phyloP scores from a whole-genome alignment of 306 rosid genomes.

The Arachis hypogaea region DNA sequence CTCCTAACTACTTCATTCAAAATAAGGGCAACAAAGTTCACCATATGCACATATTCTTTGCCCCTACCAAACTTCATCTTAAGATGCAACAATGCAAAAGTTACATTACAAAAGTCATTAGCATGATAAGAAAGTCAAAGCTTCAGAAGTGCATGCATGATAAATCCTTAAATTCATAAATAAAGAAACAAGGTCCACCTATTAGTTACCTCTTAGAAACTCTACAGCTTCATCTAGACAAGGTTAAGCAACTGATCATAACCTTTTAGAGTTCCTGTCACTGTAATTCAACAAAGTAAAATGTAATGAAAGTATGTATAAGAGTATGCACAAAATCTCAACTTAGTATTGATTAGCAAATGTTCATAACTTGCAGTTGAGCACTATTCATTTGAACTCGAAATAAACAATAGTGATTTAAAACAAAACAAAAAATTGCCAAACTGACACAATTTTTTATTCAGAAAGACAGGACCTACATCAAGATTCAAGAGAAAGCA shows the following conservation, averaged over 20 bases:
- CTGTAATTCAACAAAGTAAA: neutral
- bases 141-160: neutral
- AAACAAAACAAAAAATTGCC: neutral
- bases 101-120: neutral
- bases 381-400: too few relatives aligned
- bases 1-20: neutral
- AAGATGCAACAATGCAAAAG: neutral
- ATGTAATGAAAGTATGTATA: too few relatives aligned
- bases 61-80: neutral
- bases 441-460: neutral
- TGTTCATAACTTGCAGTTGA: too few relatives aligned
- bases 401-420: neutral
- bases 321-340: too few relatives aligned
- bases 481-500: neutral
- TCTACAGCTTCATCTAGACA: constrained; percentile 93
- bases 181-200: too few relatives aligned
- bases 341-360: too few relatives aligned
- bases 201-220: constrained; percentile 11
- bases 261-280: constrained; percentile 94
- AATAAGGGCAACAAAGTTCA: neutral
- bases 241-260: constrained; percentile 95
- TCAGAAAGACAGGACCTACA: neutral
- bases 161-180: neutral
- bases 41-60: neutral
- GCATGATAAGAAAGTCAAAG: neutral